Conservation (phyloP, 2,329 filamentous ascomycete species). For the Colletotrichum sp. region DNA sequence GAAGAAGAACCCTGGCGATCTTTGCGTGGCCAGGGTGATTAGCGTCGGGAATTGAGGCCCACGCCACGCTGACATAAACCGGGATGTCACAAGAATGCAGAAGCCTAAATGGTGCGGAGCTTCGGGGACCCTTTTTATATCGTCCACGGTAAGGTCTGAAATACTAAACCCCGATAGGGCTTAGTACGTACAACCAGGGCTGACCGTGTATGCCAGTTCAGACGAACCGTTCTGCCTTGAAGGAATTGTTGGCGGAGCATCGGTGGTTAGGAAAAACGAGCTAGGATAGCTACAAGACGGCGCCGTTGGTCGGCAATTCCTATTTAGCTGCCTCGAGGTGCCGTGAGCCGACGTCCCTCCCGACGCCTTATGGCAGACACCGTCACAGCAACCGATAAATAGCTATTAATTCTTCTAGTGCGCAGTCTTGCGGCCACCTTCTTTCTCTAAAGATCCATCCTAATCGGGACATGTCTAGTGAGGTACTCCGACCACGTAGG, state of each 20-base stretch:
- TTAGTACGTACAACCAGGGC: not conserved
- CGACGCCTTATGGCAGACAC: not conserved
- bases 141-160: not conserved
- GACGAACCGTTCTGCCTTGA: not conserved
- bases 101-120: not conserved
- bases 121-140: not conserved
- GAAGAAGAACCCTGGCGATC: not conserved
- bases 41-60: not conserved
- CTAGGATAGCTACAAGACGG: not conserved
- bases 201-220: not conserved
- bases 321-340: not conserved
- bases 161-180: not conserved
- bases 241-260: not conserved
- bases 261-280: not conserved
- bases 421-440: not conserved
- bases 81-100: not conserved
- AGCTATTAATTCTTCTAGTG: not conserved
- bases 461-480: slow-evolving; percentile 46
- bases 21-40: not conserved
- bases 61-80: not conserved
- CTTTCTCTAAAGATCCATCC: not conserved
- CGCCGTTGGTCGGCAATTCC: not conserved
- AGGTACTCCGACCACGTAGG: slow-evolving; percentile 60
- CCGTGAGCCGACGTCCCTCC: not conserved
- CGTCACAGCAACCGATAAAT: not conserved